Conservation (phyloP, 2,329 filamentous ascomycete genomes). For the Rutstroemia sp. region DNA sequence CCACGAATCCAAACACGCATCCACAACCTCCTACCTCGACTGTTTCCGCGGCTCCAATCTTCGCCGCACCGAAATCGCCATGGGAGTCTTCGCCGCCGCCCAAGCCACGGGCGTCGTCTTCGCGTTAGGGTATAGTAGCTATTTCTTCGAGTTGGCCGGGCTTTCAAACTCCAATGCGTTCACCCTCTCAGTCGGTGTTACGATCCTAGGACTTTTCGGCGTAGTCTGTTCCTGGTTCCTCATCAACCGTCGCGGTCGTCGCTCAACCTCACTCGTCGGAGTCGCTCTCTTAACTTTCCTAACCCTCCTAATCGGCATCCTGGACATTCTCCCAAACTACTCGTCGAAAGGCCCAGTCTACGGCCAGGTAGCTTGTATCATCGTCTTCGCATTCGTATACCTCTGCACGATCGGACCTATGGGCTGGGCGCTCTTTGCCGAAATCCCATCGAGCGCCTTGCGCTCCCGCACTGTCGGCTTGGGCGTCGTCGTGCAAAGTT, state of each 20-base stretch:
- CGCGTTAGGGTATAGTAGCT: conserved; percentile 38
- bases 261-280: conserved; percentile 5
- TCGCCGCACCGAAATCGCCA: conserved; percentile 15
- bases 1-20: conserved; percentile 14
- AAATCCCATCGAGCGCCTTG: conserved; percentile 1
- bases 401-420: conserved; percentile 5
- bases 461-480: conserved; percentile 5
- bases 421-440: conserved; percentile 8
- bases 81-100: conserved; percentile 28
- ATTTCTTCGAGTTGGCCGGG: conserved; percentile 40
- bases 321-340: conserved; percentile 7
- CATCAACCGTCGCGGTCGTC: conserved; percentile 7
- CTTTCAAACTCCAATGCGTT: conserved; percentile 31
- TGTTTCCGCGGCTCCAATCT: conserved; percentile 20
- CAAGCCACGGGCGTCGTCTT: conserved; percentile 53
- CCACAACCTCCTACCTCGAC: conserved; percentile 13
- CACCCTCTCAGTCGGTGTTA: conserved; percentile 14
- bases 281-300: conserved; percentile 1
- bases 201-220: neutral
- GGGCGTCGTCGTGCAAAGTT: conserved; percentile 6
- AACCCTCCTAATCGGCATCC: conserved; percentile 1
- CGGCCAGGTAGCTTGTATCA: conserved; percentile 6
- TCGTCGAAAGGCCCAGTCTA: conserved; percentile 1
- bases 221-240: conserved; percentile 9
- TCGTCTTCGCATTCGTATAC: conserved; percentile 5